These are phyloP conservation scores for Colletotrichum euphorbiae DNA, from an alignment of 2,329 filamentous ascomycete species.

Conservation along the genomic window DNA sequence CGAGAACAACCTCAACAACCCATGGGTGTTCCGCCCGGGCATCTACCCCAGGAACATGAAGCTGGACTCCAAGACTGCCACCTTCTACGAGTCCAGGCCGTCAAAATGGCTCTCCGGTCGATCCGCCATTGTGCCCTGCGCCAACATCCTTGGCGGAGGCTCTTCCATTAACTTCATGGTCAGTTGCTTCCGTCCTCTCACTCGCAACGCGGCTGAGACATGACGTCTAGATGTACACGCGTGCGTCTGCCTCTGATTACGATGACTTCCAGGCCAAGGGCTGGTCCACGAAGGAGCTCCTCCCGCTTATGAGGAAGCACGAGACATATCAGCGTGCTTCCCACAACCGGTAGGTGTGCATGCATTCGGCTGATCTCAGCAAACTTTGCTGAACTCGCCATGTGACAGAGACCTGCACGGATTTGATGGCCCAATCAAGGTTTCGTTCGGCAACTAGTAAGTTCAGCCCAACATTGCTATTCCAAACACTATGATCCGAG, in stretches of 20 bases:
- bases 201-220: conserved; percentile 39
- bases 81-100: conserved; percentile 82
- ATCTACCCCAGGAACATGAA: conserved; percentile 85
- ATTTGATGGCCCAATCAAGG: conserved; percentile 84
- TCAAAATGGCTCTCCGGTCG: conserved; percentile 79
- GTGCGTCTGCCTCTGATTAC: conserved; percentile 78
- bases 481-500: neutral
- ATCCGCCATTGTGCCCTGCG: conserved; percentile 79
- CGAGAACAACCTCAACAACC: conserved; percentile 81
- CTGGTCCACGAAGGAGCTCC: conserved; percentile 81
- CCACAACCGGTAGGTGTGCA: conserved; percentile 61
- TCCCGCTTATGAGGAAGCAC: conserved; percentile 83
- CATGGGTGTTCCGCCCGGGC: conserved; percentile 80
- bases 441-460: conserved; percentile 80
- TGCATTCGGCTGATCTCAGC: neutral
- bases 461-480: neutral
- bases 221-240: conserved; percentile 73
- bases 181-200: conserved; percentile 27
- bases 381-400: neutral
- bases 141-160: conserved; percentile 77
- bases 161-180: conserved; percentile 85
- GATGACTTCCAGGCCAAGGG: conserved; percentile 84
- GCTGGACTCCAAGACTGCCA: conserved; percentile 82
- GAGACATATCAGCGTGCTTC: conserved; percentile 79
- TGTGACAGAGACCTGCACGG: conserved; percentile 72